Conservation (phyloP, 306 rosid species). For the Quercus cerris region DNA sequence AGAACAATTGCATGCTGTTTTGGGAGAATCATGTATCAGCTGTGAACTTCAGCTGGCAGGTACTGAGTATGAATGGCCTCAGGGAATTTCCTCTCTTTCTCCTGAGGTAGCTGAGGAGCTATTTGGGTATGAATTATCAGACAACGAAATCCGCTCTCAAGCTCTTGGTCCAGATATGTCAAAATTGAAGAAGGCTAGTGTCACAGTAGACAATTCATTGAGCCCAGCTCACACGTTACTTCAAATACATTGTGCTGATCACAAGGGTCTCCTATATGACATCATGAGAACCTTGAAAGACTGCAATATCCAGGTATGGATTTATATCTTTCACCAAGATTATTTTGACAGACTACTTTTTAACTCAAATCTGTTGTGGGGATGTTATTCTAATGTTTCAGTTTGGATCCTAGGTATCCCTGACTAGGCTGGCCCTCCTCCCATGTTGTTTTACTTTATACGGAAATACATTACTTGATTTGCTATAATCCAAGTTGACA, state of each 20-base stretch:
- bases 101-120: constrained; percentile 54
- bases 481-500: not conserved
- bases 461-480: not conserved
- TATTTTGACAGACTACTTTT: not conserved
- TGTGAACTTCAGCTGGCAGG: constrained; percentile 71
- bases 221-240: constrained; percentile 65
- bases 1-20: constrained; percentile 32
- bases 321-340: constrained; percentile 6
- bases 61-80: constrained; percentile 52
- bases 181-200: constrained; percentile 51
- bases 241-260: constrained; percentile 73
- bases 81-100: constrained; percentile 49
- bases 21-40: constrained; percentile 53
- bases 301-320: constrained; percentile 63
- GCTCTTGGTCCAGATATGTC: constrained; percentile 63
- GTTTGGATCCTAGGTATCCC: not conserved
- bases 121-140: constrained; percentile 47
- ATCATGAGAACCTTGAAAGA: constrained; percentile 84
- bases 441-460: not conserved
- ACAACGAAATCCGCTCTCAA: constrained; percentile 46
- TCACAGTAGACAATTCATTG: too few species aligned
- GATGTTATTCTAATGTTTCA: not conserved
- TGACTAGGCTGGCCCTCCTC: not conserved
- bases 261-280: constrained; percentile 75
- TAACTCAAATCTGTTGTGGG: not conserved